Base-by-base conservation (phyloP, 129 eudicot species). In the Calendula officinalis region DNA sequence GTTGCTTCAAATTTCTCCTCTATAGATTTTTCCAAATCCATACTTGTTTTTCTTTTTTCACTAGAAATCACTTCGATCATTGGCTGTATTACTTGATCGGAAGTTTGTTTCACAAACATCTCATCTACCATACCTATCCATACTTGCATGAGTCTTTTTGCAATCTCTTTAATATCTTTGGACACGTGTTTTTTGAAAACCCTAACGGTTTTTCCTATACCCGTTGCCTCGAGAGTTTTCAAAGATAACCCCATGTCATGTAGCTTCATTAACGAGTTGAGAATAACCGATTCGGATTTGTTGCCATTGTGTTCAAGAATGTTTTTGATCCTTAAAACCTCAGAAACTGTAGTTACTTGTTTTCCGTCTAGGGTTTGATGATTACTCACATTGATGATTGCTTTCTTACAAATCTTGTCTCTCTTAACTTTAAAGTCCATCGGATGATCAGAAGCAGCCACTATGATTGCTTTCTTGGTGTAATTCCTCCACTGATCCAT, bases 401-500 rank as follows among this genome's bases (percentile, higher is more conserved):
- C 1, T 22, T 22, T 22, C 30, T 22, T 22, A 22, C 40, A 41
- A 0, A 62, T 62, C n/a, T 22, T 44, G 3, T 62, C 40, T 43
- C 67, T 62, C 54, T 62, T 30, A 2, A 9, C 11, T 13, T 1
- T 3, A 3, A 62, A 62, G 53, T 62, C 53, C 0, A 3, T 47
- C 4, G 67, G 67, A 40, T 42, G 53, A 61, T 61, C 52, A 4
- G 27, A 61, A 11, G 66, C 52, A 11, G 52, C 66, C 39, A 61
- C 51, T 40, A 62, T 62, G 53, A 43, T 62, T 1, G 54, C 67
- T 8, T 6, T 43, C 10, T 62, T 30, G n/a, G 44, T 62, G 30
- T 22, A 0, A 2, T 22, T 22, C 30, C 30, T 22, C 30, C 30
- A 22, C 30, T 22, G 30, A 22, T 22, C 30, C 30, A 22, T 22